Conservation (phyloP, 495 filamentous ascomycete species). For the Elasticomyces elasticus region DNA sequence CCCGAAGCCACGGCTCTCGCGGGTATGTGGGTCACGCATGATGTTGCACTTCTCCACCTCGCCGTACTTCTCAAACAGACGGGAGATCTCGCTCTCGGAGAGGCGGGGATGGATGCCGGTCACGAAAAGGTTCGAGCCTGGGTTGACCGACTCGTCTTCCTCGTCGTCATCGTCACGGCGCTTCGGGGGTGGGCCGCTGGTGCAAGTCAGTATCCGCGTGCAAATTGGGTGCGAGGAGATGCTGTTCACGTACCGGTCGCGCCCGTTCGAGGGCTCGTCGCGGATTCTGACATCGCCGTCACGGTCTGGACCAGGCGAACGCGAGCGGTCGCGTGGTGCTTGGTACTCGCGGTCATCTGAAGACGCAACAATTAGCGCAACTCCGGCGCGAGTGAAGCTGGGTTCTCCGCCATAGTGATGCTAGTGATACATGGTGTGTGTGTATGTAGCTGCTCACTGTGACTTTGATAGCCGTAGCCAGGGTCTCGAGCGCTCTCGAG, state of each 20-base stretch:
- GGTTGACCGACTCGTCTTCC: conserved; percentile 73
- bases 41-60: conserved; percentile 99
- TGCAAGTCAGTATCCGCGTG: conserved; percentile 1
- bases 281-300: conserved; percentile 38
- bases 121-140: conserved; percentile 96
- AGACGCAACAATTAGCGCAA: conserved; percentile 5
- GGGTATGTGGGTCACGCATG: conserved; percentile 96
- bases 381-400: neutral
- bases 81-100: conserved; percentile 78
- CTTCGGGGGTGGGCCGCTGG: conserved; percentile 35
- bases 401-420: conserved; percentile 3
- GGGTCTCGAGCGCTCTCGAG: neutral
- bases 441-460: conserved; percentile 8
- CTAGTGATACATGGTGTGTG: neutral
- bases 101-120: conserved; percentile 96
- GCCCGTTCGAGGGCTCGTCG: conserved; percentile 48
- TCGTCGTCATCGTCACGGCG: conserved; percentile 40
- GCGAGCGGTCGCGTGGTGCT: conserved; percentile 63
- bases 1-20: conserved; percentile 96
- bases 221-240: neutral
- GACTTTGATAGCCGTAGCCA: neutral
- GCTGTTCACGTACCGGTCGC: conserved; percentile 55
- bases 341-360: conserved; percentile 28
- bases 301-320: conserved; percentile 67
- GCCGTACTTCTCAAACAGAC: conserved; percentile 96